Evolutionary conservation across 2,329 filamentous ascomycete genomes (phyloP), one percentile per base, ranked within the genome.

Genomic region (Aureobasidium sp.): DNA sequence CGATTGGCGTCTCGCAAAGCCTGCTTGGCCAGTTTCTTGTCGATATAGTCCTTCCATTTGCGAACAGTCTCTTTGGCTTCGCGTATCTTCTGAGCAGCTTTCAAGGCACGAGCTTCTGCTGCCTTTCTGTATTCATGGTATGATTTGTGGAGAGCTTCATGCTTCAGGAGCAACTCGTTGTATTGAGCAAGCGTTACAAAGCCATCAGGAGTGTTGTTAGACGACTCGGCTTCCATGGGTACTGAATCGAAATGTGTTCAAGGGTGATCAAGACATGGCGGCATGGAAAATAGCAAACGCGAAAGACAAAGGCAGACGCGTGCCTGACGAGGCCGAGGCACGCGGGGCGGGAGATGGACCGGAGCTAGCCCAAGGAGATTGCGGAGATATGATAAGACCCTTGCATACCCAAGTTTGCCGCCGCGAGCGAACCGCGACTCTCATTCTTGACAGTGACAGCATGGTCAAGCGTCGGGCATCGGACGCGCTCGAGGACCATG

Each of bases 1-100:
- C 44, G 55, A 13, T 30, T 48, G 25, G 57, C 57, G 6, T 59
- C 25, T 36, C 45, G 57, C 29, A 59, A 42, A 27, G 57, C 69
- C 69, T 32, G 60, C 16, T 66, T 68, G 5, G 66, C 63, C 32
- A 72, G 67, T 36, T 49, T 59, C 11, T 68, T 70, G 57, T 74
- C 71, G 47, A 66, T 68, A 48, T 73, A 75, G 27, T 70, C 67
- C 62, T 73, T 71, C 74, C 74, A 76, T 32, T 70, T 70, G 8
- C 45, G 37, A 15, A 59, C 34, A 5, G 16, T 29, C 13, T 58
- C 52, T 11, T 52, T 54, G 5, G 50, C 39, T 27, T 59, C 47
- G 32, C 32, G 27, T 10, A 65, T 34, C 53, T 63, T 63, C 3
- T 48, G 36, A n/a, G 37, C 63, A 10, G 63, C 61, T n/a, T 58